A percentile compares a stretch with the other conserved stretches of the same genome.
These are phyloP conservation scores for Fusarium chuoi DNA, from an alignment of 2,329 filamentous ascomycete genomes.

Conservation along the genomic window DNA sequence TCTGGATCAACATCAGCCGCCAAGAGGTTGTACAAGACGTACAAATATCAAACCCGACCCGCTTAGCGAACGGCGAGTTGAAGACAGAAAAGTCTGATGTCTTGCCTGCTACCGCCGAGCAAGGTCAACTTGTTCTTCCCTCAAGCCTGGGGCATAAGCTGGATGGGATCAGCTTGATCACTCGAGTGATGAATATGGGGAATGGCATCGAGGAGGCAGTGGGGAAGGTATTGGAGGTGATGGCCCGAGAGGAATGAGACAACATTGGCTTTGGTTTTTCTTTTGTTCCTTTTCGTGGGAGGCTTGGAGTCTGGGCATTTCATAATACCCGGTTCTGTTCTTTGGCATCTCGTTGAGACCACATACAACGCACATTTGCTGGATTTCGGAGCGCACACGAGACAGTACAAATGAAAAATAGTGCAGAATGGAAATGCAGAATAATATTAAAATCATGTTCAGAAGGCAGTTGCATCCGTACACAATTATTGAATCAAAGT, in stretches of 20 bases:
- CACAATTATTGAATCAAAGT: not conserved
- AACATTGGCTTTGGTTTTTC: not conserved
- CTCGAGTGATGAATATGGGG: not conserved
- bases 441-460: not conserved
- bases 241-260: not conserved
- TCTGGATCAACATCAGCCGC: conserved; percentile 14
- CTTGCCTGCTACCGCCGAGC: not conserved
- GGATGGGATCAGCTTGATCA: not conserved
- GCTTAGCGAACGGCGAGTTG: not conserved
- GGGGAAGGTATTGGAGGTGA: not conserved
- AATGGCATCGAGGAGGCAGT: not conserved
- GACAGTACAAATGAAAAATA: not conserved
- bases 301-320: not conserved
- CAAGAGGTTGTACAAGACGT: not conserved
- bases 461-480: not conserved
- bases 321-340: not conserved
- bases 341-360: not conserved
- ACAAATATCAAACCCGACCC: not conserved
- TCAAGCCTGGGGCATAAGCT: not conserved
- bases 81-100: not conserved
- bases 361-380: not conserved
- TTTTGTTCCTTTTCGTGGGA: not conserved
- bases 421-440: not conserved
- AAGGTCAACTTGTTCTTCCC: not conserved
- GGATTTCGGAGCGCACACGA: not conserved